These are phyloP conservation scores for Penicillium sp. DNA, from an alignment of 2,329 filamentous ascomycete genomes.

Conservation along the genomic window DNA sequence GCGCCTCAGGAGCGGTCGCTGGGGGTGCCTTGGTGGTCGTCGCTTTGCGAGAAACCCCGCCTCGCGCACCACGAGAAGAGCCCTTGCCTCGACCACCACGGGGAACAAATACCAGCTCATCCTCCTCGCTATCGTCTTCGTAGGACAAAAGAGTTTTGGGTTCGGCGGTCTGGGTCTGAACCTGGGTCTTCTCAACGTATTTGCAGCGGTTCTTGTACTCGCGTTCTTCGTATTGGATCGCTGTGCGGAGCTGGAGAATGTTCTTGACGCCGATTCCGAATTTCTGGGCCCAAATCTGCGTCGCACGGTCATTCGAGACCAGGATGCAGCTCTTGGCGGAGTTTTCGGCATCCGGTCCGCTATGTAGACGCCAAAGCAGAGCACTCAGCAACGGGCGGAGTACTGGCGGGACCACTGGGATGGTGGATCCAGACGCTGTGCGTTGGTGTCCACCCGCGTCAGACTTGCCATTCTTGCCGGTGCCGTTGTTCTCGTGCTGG, in stretches of 20 bases:
- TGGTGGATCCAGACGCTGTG: slow-evolving; percentile 29
- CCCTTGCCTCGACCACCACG: slow-evolving; percentile 38
- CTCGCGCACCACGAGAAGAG: slow-evolving; percentile 25
- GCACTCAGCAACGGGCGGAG: slow-evolving; percentile 43
- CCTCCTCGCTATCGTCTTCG: slow-evolving; percentile 46
- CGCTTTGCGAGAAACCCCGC: slow-evolving; percentile 29
- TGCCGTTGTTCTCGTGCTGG: slow-evolving; percentile 24
- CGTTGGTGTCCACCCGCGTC: slow-evolving; percentile 29
- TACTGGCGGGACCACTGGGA: slow-evolving; percentile 36
- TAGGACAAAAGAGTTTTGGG: slow-evolving; percentile 44
- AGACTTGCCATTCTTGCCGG: slow-evolving; percentile 20
- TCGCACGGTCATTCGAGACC: slow-evolving; percentile 42
- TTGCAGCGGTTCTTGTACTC: slow-evolving; percentile 44
- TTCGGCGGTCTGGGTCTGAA: slow-evolving; percentile 27
- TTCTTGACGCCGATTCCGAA: slow-evolving; percentile 46
- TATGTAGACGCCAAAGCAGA: slow-evolving; percentile 43
- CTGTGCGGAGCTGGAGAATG: slow-evolving; percentile 44
- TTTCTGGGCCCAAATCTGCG: slow-evolving; percentile 44
- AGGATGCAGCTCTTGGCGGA: slow-evolving; percentile 38
- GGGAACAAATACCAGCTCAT: slow-evolving; percentile 45
- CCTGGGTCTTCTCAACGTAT: slow-evolving; percentile 42
- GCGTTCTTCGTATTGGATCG: slow-evolving; percentile 44
- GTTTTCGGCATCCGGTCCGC: slow-evolving; percentile 29
- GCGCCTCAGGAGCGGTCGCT: slow-evolving; percentile 24
- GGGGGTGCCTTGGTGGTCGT: slow-evolving; percentile 20